Evolutionary conservation across 2,329 filamentous ascomycete species (phyloP), one percentile per base, ranked within the genome.

Genomic region (Colletotrichum brevisporum): DNA sequence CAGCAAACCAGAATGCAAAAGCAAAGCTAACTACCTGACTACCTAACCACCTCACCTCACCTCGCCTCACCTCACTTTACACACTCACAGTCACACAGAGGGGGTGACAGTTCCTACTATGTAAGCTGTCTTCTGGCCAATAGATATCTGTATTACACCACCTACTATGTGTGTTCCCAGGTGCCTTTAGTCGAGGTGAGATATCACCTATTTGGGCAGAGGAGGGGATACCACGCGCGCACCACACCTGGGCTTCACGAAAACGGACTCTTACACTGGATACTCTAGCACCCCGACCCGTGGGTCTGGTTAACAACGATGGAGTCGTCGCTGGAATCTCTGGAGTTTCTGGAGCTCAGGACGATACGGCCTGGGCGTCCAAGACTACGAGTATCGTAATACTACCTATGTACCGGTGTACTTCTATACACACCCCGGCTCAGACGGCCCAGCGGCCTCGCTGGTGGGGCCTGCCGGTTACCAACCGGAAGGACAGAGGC

Each of bases 401-500:
- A 12, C 31, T 36, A n/a, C n/a, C n/a, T n/a, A 36, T 36, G 31
- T 36, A 36, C 31, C 31, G 31, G 31, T 36, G 10, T 10, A 36
- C 31, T 10, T 10, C 18, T 18, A 39, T 21, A 6, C 54, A 5
- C 43, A 21, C 55, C 41, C 43, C 55, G 51, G 53, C n/a, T 36
- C 31, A 43, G 53, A 26, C 53, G 36, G 36, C 53, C 53, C 53
- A 52, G 48, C 36, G 45, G 36, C 24, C 4, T 64, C 55, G n/a
- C 18, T 21, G 62, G 56, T 56, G 54, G 55, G 51, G n/a, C 21
- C 66, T 55, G 36, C 66, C 50, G 24, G 66, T 69, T 69, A 66
- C 66, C 66, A 66, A 57, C 67, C 67, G 67, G 67, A 69, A 69
- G 67, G 56, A 69, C 15, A 69, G 55, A 67, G 18, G 50, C 62